These are phyloP conservation scores for Cryptococcus jaspeensis DNA, from an alignment of 1,284 basidiomycete species.

Conservation along the genomic window DNA sequence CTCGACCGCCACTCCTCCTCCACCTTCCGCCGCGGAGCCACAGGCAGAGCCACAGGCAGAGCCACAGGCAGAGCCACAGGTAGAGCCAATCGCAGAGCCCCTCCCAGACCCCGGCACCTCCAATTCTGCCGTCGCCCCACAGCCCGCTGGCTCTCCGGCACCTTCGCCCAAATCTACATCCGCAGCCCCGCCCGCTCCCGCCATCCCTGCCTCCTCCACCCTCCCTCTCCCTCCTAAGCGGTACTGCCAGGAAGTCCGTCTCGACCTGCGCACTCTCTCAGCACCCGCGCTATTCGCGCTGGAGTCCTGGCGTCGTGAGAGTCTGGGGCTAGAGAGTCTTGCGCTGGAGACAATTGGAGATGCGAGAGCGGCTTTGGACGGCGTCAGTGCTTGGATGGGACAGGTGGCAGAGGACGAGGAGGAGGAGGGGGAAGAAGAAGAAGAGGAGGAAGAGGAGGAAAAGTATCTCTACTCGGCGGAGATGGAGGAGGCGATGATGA, in stretches of 20 bases:
- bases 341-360: constrained; percentile 19
- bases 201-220: constrained; percentile 12
- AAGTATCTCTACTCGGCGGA: not conserved
- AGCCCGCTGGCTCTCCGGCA: no score
- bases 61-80: no score
- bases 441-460: not conserved
- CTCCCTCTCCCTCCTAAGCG: constrained; percentile 25
- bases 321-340: constrained; percentile 26
- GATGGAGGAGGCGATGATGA: not conserved
- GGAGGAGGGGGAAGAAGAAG: not conserved
- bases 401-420: not conserved
- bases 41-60: no score
- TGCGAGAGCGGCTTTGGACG: not conserved
- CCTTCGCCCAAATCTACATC: not conserved
- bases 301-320: constrained; percentile 40
- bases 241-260: constrained; percentile 31
- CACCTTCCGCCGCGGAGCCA: no score
- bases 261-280: constrained; percentile 41
- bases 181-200: no score
- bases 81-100: no score
- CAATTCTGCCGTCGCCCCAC: no score
- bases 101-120: no score
- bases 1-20: no score
- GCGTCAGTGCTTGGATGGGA: not conserved
- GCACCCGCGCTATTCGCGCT: constrained; percentile 39